Conservation (phyloP, 2,329 filamentous ascomycete species). For the Cryphonectria nitschkei region DNA sequence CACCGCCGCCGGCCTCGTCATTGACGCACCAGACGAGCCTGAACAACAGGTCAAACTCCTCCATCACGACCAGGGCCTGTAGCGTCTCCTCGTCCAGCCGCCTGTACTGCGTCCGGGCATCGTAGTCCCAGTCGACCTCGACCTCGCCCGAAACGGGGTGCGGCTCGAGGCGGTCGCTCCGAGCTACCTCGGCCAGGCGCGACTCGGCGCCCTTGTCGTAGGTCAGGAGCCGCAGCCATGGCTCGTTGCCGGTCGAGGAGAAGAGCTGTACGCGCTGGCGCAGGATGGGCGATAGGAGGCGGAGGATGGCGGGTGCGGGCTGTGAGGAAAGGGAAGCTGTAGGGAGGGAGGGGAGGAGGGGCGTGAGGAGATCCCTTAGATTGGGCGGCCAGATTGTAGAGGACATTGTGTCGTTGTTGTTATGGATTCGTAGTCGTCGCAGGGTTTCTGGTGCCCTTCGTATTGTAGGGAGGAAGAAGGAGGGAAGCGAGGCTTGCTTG, state of each 20-base stretch:
- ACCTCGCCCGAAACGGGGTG: slow-evolving; percentile 81
- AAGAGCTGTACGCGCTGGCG: slow-evolving; percentile 70
- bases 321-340: slow-evolving; percentile 61
- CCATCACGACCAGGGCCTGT: slow-evolving; percentile 66
- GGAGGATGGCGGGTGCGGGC: slow-evolving; percentile 60
- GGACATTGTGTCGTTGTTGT: slow-evolving; percentile 34
- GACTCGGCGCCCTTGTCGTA: slow-evolving; percentile 64
- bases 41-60: slow-evolving; percentile 63
- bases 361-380: slow-evolving; percentile 53
- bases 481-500: background rate
- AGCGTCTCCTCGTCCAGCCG: slow-evolving; percentile 77
- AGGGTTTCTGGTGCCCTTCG: background rate
- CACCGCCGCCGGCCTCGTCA: slow-evolving; percentile 62
- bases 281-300: slow-evolving; percentile 67
- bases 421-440: background rate
- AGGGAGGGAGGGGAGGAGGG: slow-evolving; percentile 63
- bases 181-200: slow-evolving; percentile 63
- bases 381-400: slow-evolving; percentile 48
- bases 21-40: slow-evolving; percentile 71
- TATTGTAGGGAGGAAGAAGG: background rate
- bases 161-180: slow-evolving; percentile 70
- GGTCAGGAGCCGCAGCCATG: slow-evolving; percentile 75
- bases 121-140: slow-evolving; percentile 71
- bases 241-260: slow-evolving; percentile 60
- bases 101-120: slow-evolving; percentile 65